These are phyloP conservation scores for Chaetomiaceae sp. DNA, from an alignment of 2,329 filamentous ascomycete species.

Conservation along the genomic window DNA sequence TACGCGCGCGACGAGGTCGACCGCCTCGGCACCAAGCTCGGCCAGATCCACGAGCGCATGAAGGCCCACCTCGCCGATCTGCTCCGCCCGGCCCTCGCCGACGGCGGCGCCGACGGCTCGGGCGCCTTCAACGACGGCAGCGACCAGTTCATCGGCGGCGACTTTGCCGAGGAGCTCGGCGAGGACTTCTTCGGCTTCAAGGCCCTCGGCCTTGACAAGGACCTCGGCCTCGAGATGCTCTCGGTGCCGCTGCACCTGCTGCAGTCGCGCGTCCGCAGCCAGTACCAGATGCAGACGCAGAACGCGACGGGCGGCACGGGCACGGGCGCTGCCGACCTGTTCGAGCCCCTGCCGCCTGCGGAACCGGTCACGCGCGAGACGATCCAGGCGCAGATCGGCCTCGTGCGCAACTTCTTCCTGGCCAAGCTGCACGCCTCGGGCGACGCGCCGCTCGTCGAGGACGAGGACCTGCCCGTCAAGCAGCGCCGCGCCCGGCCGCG, in stretches of 20 bases:
- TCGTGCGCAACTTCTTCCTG: slow-evolving; percentile 88
- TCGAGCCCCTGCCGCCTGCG: slow-evolving; percentile 61
- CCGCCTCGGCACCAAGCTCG: slow-evolving; percentile 69
- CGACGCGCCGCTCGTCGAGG: slow-evolving; percentile 79
- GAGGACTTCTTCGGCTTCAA: slow-evolving; percentile 99
- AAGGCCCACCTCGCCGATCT: slow-evolving; percentile 89
- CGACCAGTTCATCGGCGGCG: slow-evolving; percentile 92
- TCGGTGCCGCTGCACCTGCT: slow-evolving; percentile 91
- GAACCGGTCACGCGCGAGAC: slow-evolving; percentile 75
- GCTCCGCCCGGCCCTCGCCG: slow-evolving; percentile 78
- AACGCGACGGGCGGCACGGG: slow-evolving; percentile 48
- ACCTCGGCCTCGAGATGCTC: slow-evolving; percentile 80
- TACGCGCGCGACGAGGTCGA: slow-evolving; percentile 96
- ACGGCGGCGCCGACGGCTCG: slow-evolving; percentile 75
- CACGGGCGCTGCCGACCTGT: slow-evolving; percentile 52
- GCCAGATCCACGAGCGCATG: slow-evolving; percentile 87
- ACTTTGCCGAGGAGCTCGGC: slow-evolving; percentile 95
- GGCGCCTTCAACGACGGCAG: slow-evolving; percentile 93
- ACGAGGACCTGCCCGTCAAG: slow-evolving; percentile 90
- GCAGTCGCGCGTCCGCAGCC: slow-evolving; percentile 81
- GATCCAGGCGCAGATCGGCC: slow-evolving; percentile 72
- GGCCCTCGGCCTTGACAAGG: slow-evolving; percentile 83
- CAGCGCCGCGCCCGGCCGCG: slow-evolving; percentile 70
- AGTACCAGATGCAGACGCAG: slow-evolving; percentile 69
- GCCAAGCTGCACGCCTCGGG: slow-evolving; percentile 79